These are phyloP conservation scores for Lunularia cruciata DNA, from an alignment of 225 moss, liverwort and hornwort genomes.

Conservation along the genomic window DNA sequence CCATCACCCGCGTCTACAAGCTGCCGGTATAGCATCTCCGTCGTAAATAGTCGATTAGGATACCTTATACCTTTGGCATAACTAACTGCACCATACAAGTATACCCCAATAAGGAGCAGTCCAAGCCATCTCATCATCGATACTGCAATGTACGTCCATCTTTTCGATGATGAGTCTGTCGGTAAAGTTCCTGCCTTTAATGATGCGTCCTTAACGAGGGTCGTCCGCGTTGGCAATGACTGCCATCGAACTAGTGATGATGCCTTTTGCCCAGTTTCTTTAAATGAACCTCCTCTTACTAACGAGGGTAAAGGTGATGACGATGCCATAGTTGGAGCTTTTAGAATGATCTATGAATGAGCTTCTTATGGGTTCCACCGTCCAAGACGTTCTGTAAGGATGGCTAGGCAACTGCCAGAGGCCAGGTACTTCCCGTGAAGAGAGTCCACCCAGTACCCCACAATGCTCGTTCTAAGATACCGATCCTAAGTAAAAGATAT, in stretches of 20 bases:
- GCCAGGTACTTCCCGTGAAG: background rate
- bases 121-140: background rate
- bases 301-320: background rate
- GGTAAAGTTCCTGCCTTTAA: background rate
- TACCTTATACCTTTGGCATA: background rate
- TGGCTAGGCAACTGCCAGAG: background rate
- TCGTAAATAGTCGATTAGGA: background rate
- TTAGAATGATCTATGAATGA: background rate
- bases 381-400: background rate
- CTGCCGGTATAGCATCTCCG: background rate
- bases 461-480: background rate
- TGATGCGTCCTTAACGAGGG: background rate
- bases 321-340: slow-evolving; percentile 1
- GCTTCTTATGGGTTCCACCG: no score
- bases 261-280: background rate
- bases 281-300: background rate
- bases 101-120: slow-evolving; percentile 3
- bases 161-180: background rate
- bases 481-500: background rate
- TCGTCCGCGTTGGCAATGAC: background rate
- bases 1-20: background rate
- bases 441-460: background rate
- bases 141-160: background rate
- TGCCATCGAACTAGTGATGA: background rate
- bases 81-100: background rate